Evolutionary conservation across 352 stramenopile genomes (phyloP).

Genomic region (Plasmopara halstedii): DNA sequence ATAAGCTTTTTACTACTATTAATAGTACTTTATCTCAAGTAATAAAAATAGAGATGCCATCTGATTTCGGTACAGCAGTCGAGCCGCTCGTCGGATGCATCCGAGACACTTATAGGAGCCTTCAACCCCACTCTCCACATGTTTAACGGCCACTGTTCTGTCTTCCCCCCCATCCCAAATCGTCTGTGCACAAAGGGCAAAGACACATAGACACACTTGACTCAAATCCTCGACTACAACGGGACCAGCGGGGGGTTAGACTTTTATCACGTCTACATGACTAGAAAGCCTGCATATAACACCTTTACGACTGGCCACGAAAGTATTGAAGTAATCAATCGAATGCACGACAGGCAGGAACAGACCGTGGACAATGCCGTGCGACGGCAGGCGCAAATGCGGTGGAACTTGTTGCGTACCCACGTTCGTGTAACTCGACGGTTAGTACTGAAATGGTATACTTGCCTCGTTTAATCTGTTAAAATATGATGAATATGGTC

Average conservation of each 20-base stretch:
- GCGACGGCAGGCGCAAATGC: conserved; percentile 16
- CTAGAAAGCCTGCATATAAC: conserved; percentile 9
- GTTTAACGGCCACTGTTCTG: conserved; percentile 11
- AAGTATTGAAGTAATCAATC: not conserved
- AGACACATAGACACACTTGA: conserved; percentile 10
- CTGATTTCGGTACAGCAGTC: conserved; percentile 16
- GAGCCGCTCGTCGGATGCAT: conserved; percentile 3
- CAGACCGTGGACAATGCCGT: not conserved
- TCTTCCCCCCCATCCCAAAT: conserved; percentile 18
- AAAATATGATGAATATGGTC: not conserved
- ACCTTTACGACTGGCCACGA: not conserved
- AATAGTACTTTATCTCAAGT: too few relatives aligned
- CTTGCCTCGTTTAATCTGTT: not conserved
- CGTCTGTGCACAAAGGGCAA: conserved; percentile 5
- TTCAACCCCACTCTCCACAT: conserved; percentile 16
- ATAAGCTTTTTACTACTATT: not conserved
- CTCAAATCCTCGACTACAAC: conserved; percentile 2
- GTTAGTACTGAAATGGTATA: conserved; percentile 19
- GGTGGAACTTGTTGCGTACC: conserved; percentile 52
- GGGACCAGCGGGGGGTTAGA: not conserved
- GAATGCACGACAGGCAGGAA: not conserved
- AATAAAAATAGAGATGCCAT: too few relatives aligned
- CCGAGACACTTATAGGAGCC: conserved; percentile 13
- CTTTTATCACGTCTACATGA: conserved; percentile 8
- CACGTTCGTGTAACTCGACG: conserved; percentile 60